Evolutionary conservation across 2,329 filamentous ascomycete genomes (phyloP), one percentile per base, ranked within the genome.

Genomic region (Coniochaeta sp.): DNA sequence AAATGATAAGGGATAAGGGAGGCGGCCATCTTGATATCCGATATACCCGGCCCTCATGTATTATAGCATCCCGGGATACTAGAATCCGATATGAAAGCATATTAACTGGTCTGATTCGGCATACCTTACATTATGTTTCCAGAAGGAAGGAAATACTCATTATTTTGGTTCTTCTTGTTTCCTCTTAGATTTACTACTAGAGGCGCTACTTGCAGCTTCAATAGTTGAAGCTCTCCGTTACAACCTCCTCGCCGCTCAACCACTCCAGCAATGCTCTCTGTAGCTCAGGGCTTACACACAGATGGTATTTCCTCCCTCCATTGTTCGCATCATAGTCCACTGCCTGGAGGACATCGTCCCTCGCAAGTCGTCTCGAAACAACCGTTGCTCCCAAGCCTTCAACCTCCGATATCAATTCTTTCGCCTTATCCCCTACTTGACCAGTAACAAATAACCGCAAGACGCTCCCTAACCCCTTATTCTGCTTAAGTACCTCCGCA

Each of bases 401-500:
- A 0, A 76, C 64, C 54, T 70, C 68, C 54, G 67, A 65, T 10
- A 76, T 58, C 28, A 77, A 66, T 24, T 71, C 72, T 17, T 73
- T 70, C 40, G 75, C 63, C 4, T 75, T 68, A 0, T 70, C 72
- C 4, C 42, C 63, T 3, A 58, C 57, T 30, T 59, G 63, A 0
- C 84, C 80, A 0, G 90, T 92, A 6, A 93, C 72, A 65, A 89
- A 95, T 1, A 95, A 64, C 16, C 65, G 80, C 28, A 87, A 81
- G 17, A 76, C 76, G 0, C 61, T 60, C 0, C 77, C 81, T 12
- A 95, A 72, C 0, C 75, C 77, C 0, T 77, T 76, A 61, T 83
- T 78, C 36, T 71, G 73, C 26, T 74, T 69, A 44, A 95, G 78
- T 0, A 79, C 77, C 63, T 91, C 84, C 1, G 77, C 66, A 0